These are phyloP conservation scores for Lactarius deliciosus DNA, from an alignment of 768 basidiomycete genomes.

Conservation along the genomic window DNA sequence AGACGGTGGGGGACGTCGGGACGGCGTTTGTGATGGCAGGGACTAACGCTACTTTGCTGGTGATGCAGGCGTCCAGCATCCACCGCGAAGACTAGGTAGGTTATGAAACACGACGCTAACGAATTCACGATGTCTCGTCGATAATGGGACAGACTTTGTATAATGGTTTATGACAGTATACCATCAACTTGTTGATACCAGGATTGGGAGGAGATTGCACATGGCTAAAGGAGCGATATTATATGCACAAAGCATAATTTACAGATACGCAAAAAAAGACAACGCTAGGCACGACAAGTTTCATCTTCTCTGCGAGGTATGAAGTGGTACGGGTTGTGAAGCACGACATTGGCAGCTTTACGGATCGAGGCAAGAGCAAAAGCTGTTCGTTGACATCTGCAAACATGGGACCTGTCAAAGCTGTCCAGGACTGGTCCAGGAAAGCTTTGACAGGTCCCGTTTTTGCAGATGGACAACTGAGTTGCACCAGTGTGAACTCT, in stretches of 20 bases:
- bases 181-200: neutral
- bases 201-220: neutral
- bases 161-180: neutral
- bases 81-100: neutral
- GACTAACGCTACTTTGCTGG: conserved; percentile 58
- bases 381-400: too few relatives aligned
- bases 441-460: too few relatives aligned
- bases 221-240: conserved; percentile 17
- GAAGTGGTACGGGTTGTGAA: too few relatives aligned
- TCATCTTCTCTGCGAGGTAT: too few relatives aligned
- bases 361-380: too few relatives aligned
- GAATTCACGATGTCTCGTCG: conserved; percentile 1
- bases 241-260: conserved; percentile 25
- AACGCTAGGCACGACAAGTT: too few relatives aligned
- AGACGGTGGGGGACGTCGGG: conserved; percentile 85
- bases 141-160: neutral
- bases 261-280: too few relatives aligned
- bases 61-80: conserved; percentile 53
- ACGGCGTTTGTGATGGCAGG: conserved; percentile 69
- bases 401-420: too few relatives aligned
- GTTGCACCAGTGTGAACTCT: too few relatives aligned
- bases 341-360: too few relatives aligned
- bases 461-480: too few relatives aligned
- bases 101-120: neutral
- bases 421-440: too few relatives aligned